Percentiles rank a stretch among this genome's conserved stretches.
phyloP scores from a whole-genome alignment of 176 grass and related monocot species.

The Chloris gayana region DNA sequence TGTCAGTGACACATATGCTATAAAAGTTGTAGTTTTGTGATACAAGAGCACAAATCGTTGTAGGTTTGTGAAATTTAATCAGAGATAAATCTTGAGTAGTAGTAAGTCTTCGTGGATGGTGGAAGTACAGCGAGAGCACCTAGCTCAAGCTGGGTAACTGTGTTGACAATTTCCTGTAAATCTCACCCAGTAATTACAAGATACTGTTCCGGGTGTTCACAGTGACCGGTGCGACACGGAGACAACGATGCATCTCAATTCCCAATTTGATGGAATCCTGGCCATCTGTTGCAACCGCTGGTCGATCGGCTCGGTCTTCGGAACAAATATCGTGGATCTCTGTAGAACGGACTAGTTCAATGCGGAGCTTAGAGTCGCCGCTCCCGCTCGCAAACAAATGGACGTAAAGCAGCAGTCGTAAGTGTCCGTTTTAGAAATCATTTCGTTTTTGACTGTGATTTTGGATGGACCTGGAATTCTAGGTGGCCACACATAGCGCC shows the following conservation, averaged over 20 bases:
- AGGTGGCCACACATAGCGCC: slow-evolving; percentile 35
- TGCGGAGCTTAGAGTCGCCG: not conserved
- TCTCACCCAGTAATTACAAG: not conserved
- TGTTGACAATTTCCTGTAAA: slow-evolving; percentile 1
- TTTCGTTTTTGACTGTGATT: slow-evolving; percentile 26
- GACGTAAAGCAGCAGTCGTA: not conserved
- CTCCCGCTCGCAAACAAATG: not conserved
- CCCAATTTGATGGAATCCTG: slow-evolving; percentile 2
- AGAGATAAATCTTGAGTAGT: not conserved
- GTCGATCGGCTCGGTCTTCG: not conserved
- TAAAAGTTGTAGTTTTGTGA: no score
- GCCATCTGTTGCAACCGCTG: not conserved
- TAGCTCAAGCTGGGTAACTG: not conserved
- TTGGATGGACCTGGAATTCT: slow-evolving; percentile 9
- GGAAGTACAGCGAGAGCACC: not conserved
- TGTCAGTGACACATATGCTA: no score
- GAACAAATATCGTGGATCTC: slow-evolving; percentile 16
- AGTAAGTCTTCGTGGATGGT: not conserved
- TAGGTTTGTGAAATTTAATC: no score
- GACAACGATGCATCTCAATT: not conserved
- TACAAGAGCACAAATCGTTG: no score
- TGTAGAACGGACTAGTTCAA: slow-evolving; percentile 13
- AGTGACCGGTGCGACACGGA: not conserved
- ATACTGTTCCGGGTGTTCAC: not conserved
- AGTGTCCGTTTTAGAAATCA: not conserved